phyloP scores from a whole-genome alignment of 345 rosid species.

The Linum usitatissimum region DNA sequence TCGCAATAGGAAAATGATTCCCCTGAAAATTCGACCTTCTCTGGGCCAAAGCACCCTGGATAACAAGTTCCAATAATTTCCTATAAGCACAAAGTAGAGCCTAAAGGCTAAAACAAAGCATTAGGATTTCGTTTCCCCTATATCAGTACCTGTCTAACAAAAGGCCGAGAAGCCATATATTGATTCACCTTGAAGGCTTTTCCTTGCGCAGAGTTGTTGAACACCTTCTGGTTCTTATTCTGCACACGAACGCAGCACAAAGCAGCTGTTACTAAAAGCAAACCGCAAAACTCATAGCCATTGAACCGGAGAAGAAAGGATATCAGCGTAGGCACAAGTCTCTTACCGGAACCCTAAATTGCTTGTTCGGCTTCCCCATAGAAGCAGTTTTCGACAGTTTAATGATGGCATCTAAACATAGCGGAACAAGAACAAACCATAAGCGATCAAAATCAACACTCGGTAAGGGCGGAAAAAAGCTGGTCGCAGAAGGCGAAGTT shows the following conservation, averaged over 20 bases:
- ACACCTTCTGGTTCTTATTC: constrained; percentile 48
- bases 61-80: background rate
- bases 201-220: constrained; percentile 31
- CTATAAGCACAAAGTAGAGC: background rate
- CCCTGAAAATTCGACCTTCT: constrained; percentile 13
- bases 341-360: constrained; percentile 40
- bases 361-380: constrained; percentile 37
- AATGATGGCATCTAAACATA: constrained; percentile 54
- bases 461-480: background rate
- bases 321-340: background rate
- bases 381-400: constrained; percentile 58
- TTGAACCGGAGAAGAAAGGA: background rate
- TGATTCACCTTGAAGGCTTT: constrained; percentile 39
- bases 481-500: background rate
- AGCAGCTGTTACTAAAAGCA: constrained; percentile 2
- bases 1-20: constrained; percentile 50
- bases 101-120: background rate
- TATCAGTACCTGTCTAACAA: constrained; percentile 61
- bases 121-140: background rate
- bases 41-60: constrained; percentile 7
- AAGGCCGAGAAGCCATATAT: constrained; percentile 52
- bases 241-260: constrained; percentile 13
- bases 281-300: constrained; percentile 7
- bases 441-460: constrained; percentile 2
- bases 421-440: background rate